phyloP scores from a whole-genome alignment of 306 rosid genomes.

The Senna siamea region DNA sequence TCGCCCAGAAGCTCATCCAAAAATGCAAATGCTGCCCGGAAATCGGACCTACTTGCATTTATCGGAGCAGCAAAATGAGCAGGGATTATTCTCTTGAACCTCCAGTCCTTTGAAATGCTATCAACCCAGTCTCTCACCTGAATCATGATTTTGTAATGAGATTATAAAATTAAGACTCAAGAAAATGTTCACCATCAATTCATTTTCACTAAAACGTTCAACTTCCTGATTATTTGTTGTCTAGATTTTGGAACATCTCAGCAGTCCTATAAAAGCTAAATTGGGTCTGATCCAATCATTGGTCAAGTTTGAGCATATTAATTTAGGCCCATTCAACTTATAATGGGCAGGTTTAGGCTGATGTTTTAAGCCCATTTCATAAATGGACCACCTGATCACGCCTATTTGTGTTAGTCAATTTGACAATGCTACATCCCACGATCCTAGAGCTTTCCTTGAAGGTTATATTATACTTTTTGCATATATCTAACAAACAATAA shows the following conservation, averaged over 20 bases:
- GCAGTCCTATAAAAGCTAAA: background rate
- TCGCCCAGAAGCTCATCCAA: conserved; percentile 84
- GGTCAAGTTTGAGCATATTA: too few relatives aligned
- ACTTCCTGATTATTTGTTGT: background rate
- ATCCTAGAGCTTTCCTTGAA: conserved; percentile 1
- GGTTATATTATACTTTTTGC: background rate
- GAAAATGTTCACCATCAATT: background rate
- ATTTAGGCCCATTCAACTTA: background rate
- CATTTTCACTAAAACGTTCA: background rate
- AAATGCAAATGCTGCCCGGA: conserved; percentile 82
- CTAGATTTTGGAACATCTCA: background rate
- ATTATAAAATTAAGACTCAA: background rate
- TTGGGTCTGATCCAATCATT: too few relatives aligned
- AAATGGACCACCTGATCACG: background rate
- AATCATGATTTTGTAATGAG: conserved; percentile 30
- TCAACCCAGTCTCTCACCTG: conserved; percentile 97
- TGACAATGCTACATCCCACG: background rate
- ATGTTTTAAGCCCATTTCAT: background rate
- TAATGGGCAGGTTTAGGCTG: background rate
- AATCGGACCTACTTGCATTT: conserved; percentile 72
- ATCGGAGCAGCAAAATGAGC: conserved; percentile 92
- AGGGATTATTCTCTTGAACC: conserved; percentile 85
- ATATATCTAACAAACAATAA: conserved; percentile 8
- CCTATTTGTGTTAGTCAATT: background rate
- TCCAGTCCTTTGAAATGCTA: conserved; percentile 76